Evolutionary conservation across 305 asterid species (phyloP), one percentile per base, ranked within the genome.

Genomic region (Fraxinus sp.): DNA sequence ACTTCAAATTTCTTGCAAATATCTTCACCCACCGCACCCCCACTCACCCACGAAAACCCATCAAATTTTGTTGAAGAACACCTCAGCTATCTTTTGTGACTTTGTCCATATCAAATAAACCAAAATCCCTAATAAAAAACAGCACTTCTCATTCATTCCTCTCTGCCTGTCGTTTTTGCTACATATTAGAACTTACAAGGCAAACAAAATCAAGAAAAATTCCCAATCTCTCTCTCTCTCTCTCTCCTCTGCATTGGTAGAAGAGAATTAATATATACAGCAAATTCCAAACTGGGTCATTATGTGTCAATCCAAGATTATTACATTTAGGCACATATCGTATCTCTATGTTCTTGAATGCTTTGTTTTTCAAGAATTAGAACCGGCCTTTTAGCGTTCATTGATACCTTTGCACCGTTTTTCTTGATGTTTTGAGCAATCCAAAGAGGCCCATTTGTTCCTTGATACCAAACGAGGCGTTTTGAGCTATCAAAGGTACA

Each of bases 401-500:
- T 39, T 41, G 37, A 2, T 84, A 44, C 32, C 70, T 70, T 30
- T 78, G 13, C 44, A 33, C 76, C 4, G 4, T 79, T 82, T 78
- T 76, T 52, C 85, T 88, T 78, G 82, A 74, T 89, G 86, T 82
- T 89, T 79, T 80, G 80, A 76, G 85, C 80, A 66, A 74, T 79
- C 26, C 36, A 64, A 73, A 85, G 74, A 78, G 75, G 28, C 90
- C 88, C 90, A 59, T 86, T 85, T 81, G 79, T 11, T 78, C 62
- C n/a, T 32, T 74, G 83, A 79, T 62, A 20, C 39, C 20, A 11
- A 70, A 70, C 37, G 41, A 71, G 49, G 78, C 68, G 30, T 78
- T 84, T 84, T 80, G 74, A 80, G 62, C 57, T 46, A 81, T 80
- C 80, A 70, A 86, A 89, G 92, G 91, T 90, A 80, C 78, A 76